These are phyloP conservation scores for Thymus mandschuricus DNA, from an alignment of 257 asterid genomes.

Conservation along the genomic window DNA sequence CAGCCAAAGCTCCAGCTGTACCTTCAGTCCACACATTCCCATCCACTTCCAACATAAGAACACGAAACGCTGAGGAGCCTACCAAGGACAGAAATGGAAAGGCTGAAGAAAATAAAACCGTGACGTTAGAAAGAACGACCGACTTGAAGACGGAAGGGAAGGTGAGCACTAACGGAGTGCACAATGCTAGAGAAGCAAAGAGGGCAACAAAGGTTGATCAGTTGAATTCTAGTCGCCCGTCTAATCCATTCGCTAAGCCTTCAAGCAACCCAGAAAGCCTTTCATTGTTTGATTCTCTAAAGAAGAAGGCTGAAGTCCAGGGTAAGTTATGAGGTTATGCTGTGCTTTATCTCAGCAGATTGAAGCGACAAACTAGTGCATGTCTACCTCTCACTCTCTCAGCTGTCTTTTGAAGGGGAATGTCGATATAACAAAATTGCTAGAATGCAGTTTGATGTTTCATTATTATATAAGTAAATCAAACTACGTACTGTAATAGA, in stretches of 20 bases:
- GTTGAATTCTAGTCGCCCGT: conserved; percentile 50
- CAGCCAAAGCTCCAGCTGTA: conserved; percentile 37
- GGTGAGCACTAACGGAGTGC: conserved; percentile 28
- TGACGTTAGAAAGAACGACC: conserved; percentile 36
- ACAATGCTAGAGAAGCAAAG: conserved; percentile 39
- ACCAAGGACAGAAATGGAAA: conserved; percentile 37
- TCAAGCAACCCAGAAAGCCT: conserved; percentile 53
- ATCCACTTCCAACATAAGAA: conserved; percentile 36
- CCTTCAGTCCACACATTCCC: conserved; percentile 40
- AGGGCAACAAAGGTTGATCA: conserved; percentile 33
- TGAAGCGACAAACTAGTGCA: conserved; percentile 20
- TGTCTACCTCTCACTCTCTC: background rate
- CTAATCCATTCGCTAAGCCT: conserved; percentile 84
- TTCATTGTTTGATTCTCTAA: conserved; percentile 70
- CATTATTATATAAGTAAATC: background rate
- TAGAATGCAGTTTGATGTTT: conserved; percentile 2
- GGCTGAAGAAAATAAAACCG: conserved; percentile 37
- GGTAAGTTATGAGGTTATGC: conserved; percentile 35
- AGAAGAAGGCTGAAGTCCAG: conserved; percentile 51
- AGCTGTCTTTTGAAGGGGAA: conserved; percentile 13
- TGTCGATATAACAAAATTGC: conserved; percentile 8
- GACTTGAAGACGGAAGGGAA: conserved; percentile 39
- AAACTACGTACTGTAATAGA: conserved; percentile 14
- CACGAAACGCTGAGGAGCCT: conserved; percentile 44
- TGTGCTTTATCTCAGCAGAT: conserved; percentile 18